Percentiles rank a stretch among this genome's conserved stretches.
phyloP scores from a whole-genome alignment of 169 alveolate species.

The Plasmodium inui region DNA sequence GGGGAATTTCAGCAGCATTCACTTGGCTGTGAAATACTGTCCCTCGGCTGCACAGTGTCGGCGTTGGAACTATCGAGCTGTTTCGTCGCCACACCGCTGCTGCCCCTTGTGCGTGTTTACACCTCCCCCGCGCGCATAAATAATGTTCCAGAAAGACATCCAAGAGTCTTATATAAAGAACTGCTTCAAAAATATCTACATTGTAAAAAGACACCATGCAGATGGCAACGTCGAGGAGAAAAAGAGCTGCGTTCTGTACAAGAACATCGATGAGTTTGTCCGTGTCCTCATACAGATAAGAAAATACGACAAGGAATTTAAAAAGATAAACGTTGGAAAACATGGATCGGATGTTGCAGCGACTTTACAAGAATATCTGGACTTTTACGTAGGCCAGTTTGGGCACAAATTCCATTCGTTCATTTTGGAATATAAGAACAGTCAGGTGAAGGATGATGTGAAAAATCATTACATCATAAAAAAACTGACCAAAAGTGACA shows the following conservation, averaged over 20 bases:
- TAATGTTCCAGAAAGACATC: slow-evolving; percentile 60
- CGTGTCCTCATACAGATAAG: slow-evolving; percentile 46
- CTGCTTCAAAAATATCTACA: slow-evolving; percentile 25
- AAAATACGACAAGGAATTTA: slow-evolving; percentile 46
- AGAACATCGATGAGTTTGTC: slow-evolving; percentile 38
- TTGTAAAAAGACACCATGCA: slow-evolving; percentile 58
- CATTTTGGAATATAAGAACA: slow-evolving; percentile 46
- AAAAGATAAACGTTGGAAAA: slow-evolving; percentile 19
- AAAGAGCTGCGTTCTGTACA: slow-evolving; percentile 57
- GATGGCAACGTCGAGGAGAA: slow-evolving; percentile 23
- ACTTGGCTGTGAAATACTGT: slow-evolving; percentile 2
- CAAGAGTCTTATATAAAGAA: slow-evolving; percentile 43
- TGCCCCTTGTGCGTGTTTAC: background rate
- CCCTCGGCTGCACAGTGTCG: background rate
- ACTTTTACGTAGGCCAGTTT: slow-evolving; percentile 31
- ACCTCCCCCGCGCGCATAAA: slow-evolving; percentile 10
- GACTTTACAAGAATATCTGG: slow-evolving; percentile 33
- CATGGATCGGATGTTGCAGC: slow-evolving; percentile 4
- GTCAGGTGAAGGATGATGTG: background rate
- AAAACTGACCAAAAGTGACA: slow-evolving; percentile 23
- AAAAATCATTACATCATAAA: slow-evolving; percentile 42
- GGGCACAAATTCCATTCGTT: slow-evolving; percentile 73
- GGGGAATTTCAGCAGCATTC: background rate
- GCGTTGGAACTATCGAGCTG: background rate
- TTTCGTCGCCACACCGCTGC: background rate